phyloP scores from a whole-genome alignment of 2,329 filamentous ascomycete genomes.

The Cercospora zeina region DNA sequence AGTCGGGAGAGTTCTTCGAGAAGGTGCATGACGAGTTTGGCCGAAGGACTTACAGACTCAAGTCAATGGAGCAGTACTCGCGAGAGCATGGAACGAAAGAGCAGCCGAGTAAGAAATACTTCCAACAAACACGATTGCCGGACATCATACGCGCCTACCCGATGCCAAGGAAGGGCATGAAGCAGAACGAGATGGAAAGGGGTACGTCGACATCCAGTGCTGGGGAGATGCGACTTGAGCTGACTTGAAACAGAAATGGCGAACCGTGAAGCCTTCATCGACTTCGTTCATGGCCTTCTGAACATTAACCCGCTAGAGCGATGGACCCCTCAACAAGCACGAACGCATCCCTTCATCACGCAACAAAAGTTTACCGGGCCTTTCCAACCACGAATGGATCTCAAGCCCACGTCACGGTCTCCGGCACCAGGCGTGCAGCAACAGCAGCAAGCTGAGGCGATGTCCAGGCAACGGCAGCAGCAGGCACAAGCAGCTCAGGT shows the following conservation, averaged over 20 bases:
- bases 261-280: constrained; percentile 94
- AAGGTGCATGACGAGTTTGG: constrained; percentile 90
- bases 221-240: constrained; percentile 12
- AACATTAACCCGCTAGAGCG: constrained; percentile 94
- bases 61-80: constrained; percentile 97
- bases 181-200: constrained; percentile 91
- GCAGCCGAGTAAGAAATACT: constrained; percentile 99
- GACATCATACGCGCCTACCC: constrained; percentile 98
- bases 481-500: constrained; percentile 51
- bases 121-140: constrained; percentile 86
- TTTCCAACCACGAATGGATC: constrained; percentile 95
- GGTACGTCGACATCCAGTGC: constrained; percentile 58
- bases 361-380: constrained; percentile 96
- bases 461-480: constrained; percentile 84
- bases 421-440: constrained; percentile 92
- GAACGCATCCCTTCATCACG: constrained; percentile 96
- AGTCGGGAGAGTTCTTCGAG: constrained; percentile 95
- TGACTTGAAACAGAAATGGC: constrained; percentile 76
- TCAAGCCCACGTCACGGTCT: constrained; percentile 86
- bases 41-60: constrained; percentile 83
- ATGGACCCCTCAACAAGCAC: constrained; percentile 97
- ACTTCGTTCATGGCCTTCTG: constrained; percentile 90
- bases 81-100: constrained; percentile 95
- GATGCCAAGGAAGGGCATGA: constrained; percentile 99
- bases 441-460: constrained; percentile 89